Base-by-base conservation (phyloP, 2,329 filamentous ascomycete genomes). In the Penicillium sp. region DNA sequence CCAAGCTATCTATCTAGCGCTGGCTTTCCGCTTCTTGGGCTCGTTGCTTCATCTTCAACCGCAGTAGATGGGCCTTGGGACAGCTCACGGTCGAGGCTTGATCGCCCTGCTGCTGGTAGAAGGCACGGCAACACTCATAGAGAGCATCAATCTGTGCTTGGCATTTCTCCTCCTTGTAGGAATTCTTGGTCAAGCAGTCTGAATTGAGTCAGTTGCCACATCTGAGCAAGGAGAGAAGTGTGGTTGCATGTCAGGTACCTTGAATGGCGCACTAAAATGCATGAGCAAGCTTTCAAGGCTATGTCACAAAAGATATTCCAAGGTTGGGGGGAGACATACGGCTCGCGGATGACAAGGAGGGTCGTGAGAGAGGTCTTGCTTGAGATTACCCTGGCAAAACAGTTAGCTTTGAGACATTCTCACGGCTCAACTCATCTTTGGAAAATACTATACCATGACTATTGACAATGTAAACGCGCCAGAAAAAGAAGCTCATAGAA, bases 101-200 rank as follows among this genome's bases (percentile, higher is more conserved):
- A 57, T 96, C 88, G 15, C 95, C 93, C 60, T 90, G 85, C 58
- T 85, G 83, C 68, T 88, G 80, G 78, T 99, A 98, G 74, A 98
- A 96, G 12, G 86, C 84, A 70, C 93, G 88, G 77, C 95, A 99
- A 78, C 95, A 99, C 68, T 95, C 89, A 76, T 98, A 99, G 25
- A 99, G 81, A 2, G 92, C 91, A 73, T 94, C 88, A 58, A 99
- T 85, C 71, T 92, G 82, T 17, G 79, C 75, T 71, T 89, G 86
- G 76, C 95, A 99, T 72, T 88, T 96, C 45, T 86, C 86, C 77
- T 98, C 92, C 61, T 96, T 86, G 80, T 90, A 98, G 55, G 87
- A 87, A 75, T 93, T 93, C 76, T 88, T 94, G 49, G 86, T 86
- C 63, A 99, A 82, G 72, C 95, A 99, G 68, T 88, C 92, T 96